Evolutionary conservation across 2,329 filamentous ascomycete species (phyloP).

Genomic region (Xylaria sp.): DNA sequence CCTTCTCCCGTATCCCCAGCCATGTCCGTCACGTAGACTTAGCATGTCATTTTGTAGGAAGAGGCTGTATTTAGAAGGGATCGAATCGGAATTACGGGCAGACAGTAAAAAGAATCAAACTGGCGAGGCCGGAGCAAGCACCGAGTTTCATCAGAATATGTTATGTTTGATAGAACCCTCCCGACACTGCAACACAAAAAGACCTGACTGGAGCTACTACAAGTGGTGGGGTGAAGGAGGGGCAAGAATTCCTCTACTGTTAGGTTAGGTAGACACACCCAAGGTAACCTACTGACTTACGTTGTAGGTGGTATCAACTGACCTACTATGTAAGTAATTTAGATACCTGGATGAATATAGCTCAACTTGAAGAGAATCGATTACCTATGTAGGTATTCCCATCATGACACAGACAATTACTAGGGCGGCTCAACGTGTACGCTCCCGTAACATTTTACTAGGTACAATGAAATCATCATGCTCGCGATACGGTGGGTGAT

Average conservation of each 20-base stretch:
- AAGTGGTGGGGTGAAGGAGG: constrained; percentile 15
- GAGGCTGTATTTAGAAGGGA: neutral
- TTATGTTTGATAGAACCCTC: neutral
- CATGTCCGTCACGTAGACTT: constrained; percentile 38
- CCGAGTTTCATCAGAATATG: neutral
- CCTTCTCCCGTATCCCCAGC: constrained; percentile 38
- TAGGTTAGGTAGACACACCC: too few species aligned
- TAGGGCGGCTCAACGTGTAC: too few species aligned
- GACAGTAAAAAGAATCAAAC: neutral
- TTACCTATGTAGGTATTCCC: too few species aligned
- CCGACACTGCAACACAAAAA: neutral
- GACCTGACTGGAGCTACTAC: neutral
- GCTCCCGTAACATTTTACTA: too few species aligned
- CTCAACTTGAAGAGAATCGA: too few species aligned
- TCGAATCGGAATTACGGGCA: neutral
- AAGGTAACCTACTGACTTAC: too few species aligned
- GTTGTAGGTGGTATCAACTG: too few species aligned
- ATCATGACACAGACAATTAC: too few species aligned
- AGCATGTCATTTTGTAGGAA: constrained; percentile 18
- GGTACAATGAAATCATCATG: too few species aligned
- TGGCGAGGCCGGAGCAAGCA: neutral
- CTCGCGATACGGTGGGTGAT: too few species aligned
- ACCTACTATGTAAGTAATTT: too few species aligned
- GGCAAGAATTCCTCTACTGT: neutral
- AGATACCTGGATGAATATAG: too few species aligned